These are phyloP conservation scores for Thalassiosira profunda DNA, from an alignment of 108 stramenopile genomes.

Conservation along the genomic window DNA sequence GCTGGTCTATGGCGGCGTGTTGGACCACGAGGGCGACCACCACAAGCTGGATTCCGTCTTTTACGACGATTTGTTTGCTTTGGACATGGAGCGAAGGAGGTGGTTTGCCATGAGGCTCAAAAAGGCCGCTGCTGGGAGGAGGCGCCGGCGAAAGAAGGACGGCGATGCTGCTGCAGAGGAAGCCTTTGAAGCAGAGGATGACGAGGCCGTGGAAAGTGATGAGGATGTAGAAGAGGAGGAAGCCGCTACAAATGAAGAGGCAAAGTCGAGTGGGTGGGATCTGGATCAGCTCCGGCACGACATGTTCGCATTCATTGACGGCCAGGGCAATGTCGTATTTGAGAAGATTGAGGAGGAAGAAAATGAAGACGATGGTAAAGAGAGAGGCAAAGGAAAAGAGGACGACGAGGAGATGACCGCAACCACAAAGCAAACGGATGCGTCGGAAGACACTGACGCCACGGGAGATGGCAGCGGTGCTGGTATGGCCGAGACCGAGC, in stretches of 20 bases:
- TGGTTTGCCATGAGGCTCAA: slow-evolving; percentile 88
- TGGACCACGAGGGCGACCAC: slow-evolving; percentile 81
- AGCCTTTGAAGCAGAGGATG: slow-evolving; percentile 30
- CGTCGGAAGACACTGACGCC: not conserved
- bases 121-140: slow-evolving; percentile 44
- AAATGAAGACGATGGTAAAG: not conserved
- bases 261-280: slow-evolving; percentile 75
- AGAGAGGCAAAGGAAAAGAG: slow-evolving; percentile 6
- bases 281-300: slow-evolving; percentile 81
- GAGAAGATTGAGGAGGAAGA: slow-evolving; percentile 75
- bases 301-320: slow-evolving; percentile 92
- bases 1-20: slow-evolving; percentile 89
- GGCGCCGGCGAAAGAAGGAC: slow-evolving; percentile 48
- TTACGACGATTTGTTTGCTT: slow-evolving; percentile 88
- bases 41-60: slow-evolving; percentile 83
- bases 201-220: slow-evolving; percentile 38
- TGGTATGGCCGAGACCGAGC: slow-evolving; percentile 19
- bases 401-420: slow-evolving; percentile 4
- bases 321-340: slow-evolving; percentile 88
- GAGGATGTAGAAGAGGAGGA: slow-evolving; percentile 43
- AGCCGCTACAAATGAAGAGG: slow-evolving; percentile 31
- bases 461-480: not conserved
- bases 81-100: slow-evolving; percentile 84
- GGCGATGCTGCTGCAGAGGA: slow-evolving; percentile 41
- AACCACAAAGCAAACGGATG: not conserved